These are phyloP conservation scores for Tetrahymena malaccensis DNA, from an alignment of 73 alveolate genomes.

Conservation along the genomic window DNA sequence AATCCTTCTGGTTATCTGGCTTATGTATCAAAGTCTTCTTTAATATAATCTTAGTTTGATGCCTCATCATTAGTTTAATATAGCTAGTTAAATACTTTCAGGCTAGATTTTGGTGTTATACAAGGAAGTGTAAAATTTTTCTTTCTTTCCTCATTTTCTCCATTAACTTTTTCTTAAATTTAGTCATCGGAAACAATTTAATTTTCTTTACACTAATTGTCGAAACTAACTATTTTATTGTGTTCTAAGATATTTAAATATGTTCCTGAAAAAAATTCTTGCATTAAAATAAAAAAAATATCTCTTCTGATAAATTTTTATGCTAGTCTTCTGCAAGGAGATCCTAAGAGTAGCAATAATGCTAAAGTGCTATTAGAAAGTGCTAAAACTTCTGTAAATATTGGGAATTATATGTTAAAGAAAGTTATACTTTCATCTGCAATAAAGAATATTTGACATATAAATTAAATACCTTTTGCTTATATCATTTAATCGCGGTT, in stretches of 20 bases:
- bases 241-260: neutral
- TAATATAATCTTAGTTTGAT: neutral
- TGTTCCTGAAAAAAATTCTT: neutral
- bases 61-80: neutral
- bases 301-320: neutral
- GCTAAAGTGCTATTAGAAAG: neutral
- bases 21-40: neutral
- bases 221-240: too few relatives aligned
- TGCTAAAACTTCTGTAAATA: neutral
- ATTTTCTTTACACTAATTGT: neutral
- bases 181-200: neutral
- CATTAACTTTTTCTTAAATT: neutral
- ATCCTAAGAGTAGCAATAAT: neutral
- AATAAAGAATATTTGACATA: neutral
- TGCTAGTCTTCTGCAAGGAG: neutral
- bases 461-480: neutral
- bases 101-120: neutral
- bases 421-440: neutral
- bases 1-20: neutral
- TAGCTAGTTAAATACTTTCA: neutral
- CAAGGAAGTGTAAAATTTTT: neutral
- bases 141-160: neutral
- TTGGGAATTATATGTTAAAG: neutral
- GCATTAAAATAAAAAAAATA: neutral
- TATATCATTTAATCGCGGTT: neutral